A percentile compares a stretch with the other conserved stretches of the same genome.
Conservation (phyloP, 2,329 filamentous ascomycete species). For the Ophiostoma tasmaniense region DNA sequence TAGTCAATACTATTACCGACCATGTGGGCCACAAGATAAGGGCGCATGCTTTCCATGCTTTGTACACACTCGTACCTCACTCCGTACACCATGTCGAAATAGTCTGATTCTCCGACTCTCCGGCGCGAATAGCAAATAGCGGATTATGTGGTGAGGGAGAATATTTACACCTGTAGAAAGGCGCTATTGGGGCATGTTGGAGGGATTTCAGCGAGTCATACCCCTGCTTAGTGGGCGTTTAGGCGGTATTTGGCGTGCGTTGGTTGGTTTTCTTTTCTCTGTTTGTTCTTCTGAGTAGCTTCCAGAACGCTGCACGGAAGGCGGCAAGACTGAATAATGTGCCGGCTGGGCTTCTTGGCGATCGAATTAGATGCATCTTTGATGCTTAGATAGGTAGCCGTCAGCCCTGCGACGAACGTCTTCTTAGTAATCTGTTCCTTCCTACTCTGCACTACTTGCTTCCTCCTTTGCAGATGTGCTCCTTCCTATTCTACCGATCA, state of each 20-base stretch:
- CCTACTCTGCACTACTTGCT: no score
- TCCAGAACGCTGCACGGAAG: neutral
- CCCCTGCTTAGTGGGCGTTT: neutral
- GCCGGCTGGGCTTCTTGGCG: slow-evolving; percentile 5
- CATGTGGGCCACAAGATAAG: neutral
- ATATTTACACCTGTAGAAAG: neutral
- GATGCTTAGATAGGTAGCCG: neutral
- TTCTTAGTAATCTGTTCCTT: no score
- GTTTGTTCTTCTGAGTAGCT: neutral
- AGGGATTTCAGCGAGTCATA: neutral
- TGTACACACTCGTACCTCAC: neutral
- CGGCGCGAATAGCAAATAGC: neutral
- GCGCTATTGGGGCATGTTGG: neutral
- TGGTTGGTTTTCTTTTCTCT: neutral
- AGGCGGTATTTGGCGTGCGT: neutral
- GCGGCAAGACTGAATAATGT: neutral
- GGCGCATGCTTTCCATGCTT: neutral
- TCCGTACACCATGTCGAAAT: neutral
- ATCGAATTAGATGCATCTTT: no score
- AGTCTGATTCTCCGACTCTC: neutral
- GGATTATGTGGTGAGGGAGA: neutral
- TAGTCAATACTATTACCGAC: neutral
- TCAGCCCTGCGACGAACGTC: neutral
- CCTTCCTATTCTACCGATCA: neutral
- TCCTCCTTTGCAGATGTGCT: neutral